Base-by-base conservation (phyloP, 2,329 filamentous ascomycete species). In the Beauveria brongniartii region DNA sequence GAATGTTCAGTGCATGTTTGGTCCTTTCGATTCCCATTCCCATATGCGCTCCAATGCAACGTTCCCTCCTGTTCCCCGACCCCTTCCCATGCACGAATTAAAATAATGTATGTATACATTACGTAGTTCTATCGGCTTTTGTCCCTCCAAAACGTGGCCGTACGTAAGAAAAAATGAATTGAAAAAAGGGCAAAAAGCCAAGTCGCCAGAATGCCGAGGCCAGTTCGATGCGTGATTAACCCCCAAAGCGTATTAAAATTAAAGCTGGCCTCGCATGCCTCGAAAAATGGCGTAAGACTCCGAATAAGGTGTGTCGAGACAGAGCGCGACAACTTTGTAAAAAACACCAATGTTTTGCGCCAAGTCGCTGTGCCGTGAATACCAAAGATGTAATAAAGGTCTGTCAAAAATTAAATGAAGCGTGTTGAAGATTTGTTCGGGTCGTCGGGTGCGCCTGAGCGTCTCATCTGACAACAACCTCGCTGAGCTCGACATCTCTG, bases 401-500 rank as follows among this genome's bases (percentile, higher is more conserved):
- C 65, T 55, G 65, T 70, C 65, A 67, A 72, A 73, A 61, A 71
- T 71, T 69, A 72, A 70, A 61, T 67, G 47, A 52, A 65, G 52
- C 62, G 59, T 64, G 63, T 63, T 66, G 56, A 63, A 66, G 66
- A 65, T 63, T 67, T 73, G 67, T 70, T 70, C 62, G 61, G 62
- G 34, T 61, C 34, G 59, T 46, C 52, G 9, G 52, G 20, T 26
- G 9, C 10, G 22, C 9, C 1, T 30, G 18, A 10, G 62, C 22
- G 28, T 59, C 41, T 58, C 44, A 62, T 62, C 58, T 64, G 43
- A 79, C 73, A 30, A 77, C 75, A 28, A 80, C 76, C 60, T 80
- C 78, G 62, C 73, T 76, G 16, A 80, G 65, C 62, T 80, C 78
- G 56, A 76, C 75, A 59, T 80, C 75, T 64, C 73, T 70, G 26